Conservation (phyloP, 129 eudicot genomes). For the Dittrichia graveolens region DNA sequence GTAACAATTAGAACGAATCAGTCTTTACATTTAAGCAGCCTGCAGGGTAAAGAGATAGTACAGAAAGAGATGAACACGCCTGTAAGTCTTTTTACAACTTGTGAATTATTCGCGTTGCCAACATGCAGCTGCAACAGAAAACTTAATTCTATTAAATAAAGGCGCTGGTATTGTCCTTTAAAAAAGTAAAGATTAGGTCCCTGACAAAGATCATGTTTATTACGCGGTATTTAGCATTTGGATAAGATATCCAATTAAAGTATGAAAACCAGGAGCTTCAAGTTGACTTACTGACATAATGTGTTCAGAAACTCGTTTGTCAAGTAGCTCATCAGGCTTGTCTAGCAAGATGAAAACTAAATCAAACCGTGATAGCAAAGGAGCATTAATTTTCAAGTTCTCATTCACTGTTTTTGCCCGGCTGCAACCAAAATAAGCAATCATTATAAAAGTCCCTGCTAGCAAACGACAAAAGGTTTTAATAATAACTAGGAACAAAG, state of each 20-base stretch:
- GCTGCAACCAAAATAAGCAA: conserved; percentile 50
- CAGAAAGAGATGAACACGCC: conserved; percentile 40
- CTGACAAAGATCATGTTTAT: too few relatives aligned
- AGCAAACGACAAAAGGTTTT: conserved; percentile 5
- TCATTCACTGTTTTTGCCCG: conserved; percentile 98
- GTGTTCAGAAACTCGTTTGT: conserved; percentile 90
- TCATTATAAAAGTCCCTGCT: conserved; percentile 7
- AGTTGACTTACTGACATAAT: conserved; percentile 89
- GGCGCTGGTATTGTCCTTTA: too few relatives aligned
- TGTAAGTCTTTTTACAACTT: conserved; percentile 56
- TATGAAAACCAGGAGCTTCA: background rate
- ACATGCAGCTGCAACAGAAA: conserved; percentile 71
- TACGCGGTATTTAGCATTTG: too few relatives aligned
- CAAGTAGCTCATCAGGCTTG: conserved; percentile 81
- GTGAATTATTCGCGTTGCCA: conserved; percentile 59
- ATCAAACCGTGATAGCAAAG: conserved; percentile 92
- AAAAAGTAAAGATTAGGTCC: too few relatives aligned
- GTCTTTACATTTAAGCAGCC: conserved; percentile 20
- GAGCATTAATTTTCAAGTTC: conserved; percentile 84
- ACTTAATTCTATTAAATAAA: too few relatives aligned
- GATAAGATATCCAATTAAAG: too few relatives aligned
- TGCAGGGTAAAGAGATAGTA: background rate
- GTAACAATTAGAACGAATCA: conserved; percentile 15
- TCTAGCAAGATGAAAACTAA: conserved; percentile 95
- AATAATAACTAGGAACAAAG: background rate